Conservation (phyloP, 139 green algal species). For the Coelastrella sp. region DNA sequence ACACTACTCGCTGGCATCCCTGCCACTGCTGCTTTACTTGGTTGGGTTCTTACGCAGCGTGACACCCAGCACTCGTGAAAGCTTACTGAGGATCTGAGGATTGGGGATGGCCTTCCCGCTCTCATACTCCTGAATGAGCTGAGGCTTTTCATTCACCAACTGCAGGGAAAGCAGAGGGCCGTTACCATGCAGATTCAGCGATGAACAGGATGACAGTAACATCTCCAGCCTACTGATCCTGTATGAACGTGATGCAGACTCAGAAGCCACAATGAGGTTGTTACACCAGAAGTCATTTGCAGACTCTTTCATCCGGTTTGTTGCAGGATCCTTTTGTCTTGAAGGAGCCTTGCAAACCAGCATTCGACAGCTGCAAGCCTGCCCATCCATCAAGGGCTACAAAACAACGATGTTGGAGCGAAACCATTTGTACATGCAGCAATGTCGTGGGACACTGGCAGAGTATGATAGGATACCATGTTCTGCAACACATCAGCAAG, state of each 20-base stretch:
- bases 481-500: too few relatives aligned
- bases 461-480: not conserved
- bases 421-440: too few relatives aligned
- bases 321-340: too few relatives aligned
- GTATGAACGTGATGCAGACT: too few relatives aligned
- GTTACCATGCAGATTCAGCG: not conserved
- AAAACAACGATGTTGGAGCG: too few relatives aligned
- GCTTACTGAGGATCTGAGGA: constrained; percentile 90
- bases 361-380: too few relatives aligned
- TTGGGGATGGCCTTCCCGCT: constrained; percentile 97
- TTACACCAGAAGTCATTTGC: too few relatives aligned
- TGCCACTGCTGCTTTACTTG: constrained; percentile 52
- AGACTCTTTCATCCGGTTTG: too few relatives aligned
- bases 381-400: too few relatives aligned
- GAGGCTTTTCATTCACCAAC: constrained; percentile 97
- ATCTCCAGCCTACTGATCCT: not conserved
- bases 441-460: not conserved
- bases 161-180: constrained; percentile 58
- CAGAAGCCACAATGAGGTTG: too few relatives aligned
- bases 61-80: constrained; percentile 90
- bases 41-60: constrained; percentile 66
- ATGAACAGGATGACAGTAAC: constrained; percentile 16
- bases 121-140: constrained; percentile 97
- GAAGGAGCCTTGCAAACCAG: too few relatives aligned
- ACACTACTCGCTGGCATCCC: not conserved